A percentile compares a stretch with the other conserved stretches of the same genome.
These are phyloP conservation scores for Licmophora abbreviata DNA, from an alignment of 108 stramenopile genomes.

Conservation along the genomic window DNA sequence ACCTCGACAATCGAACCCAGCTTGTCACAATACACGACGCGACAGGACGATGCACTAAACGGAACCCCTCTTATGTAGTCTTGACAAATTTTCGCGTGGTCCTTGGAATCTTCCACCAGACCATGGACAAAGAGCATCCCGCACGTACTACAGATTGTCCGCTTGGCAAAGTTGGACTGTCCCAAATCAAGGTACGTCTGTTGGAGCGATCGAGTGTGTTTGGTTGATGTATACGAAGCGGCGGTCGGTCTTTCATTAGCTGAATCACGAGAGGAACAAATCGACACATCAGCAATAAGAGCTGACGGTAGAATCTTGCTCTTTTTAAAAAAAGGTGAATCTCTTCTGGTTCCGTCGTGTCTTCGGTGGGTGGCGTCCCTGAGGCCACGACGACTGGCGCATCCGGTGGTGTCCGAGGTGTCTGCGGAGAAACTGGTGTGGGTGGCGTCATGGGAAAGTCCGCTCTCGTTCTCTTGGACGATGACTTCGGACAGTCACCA, in stretches of 20 bases:
- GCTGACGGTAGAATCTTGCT: neutral
- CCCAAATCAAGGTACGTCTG: constrained; percentile 81
- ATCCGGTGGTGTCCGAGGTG: too few relatives aligned
- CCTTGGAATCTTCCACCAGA: constrained; percentile 39
- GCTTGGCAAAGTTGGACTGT: constrained; percentile 57
- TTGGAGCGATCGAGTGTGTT: neutral
- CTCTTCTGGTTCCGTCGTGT: neutral
- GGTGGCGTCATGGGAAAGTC: too few relatives aligned
- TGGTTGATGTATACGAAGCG: neutral
- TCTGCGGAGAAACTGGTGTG: too few relatives aligned
- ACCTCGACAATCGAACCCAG: constrained; percentile 17
- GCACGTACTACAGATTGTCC: constrained; percentile 52
- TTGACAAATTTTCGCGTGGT: constrained; percentile 51
- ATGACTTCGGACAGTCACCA: too few relatives aligned
- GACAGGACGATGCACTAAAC: constrained; percentile 17
- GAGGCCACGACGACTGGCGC: too few relatives aligned
- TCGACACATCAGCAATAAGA: neutral
- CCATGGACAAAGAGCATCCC: constrained; percentile 71
- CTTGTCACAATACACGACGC: constrained; percentile 5
- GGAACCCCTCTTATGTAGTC: constrained; percentile 45
- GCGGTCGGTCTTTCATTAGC: neutral
- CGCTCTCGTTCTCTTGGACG: too few relatives aligned
- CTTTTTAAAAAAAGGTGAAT: neutral
- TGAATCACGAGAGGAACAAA: neutral
- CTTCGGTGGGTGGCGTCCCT: neutral